Evolutionary conservation across 441 rosid species (phyloP), one percentile per base, ranked within the genome.

Genomic region (Euphorbia schlechtendalii): DNA sequence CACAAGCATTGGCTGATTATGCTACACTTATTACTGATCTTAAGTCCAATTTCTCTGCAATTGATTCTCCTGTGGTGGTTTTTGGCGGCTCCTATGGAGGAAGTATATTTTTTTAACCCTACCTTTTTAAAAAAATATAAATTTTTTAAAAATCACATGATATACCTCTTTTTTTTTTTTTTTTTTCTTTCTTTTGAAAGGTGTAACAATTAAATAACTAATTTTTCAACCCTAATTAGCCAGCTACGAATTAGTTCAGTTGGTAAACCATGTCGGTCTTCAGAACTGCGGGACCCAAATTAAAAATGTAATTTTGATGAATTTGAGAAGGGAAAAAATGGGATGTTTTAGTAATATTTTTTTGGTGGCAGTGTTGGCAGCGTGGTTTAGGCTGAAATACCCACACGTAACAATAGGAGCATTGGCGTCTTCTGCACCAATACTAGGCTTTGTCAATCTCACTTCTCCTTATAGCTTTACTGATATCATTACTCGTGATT

Each of bases 31-130:
- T 84, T 3, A 63, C 71, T 59, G 76, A 84, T 66, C 71, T 86
- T 43, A 87, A 87, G 81, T 73, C 73, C 61, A 87, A 84, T 40
- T 34, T 82, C 71, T 68, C 85, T 3, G 85, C 88, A 0, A 67
- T 34, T 25, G 82, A 87, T 38, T 85, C 88, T 54, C 93, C 90
- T 10, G 93, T 87, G 21, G 77, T 87, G 57, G 84, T 79, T 20
- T 79, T 83, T 20, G 90, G 90, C 18, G 93, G 93, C 46, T 84
- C 93, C 67, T 87, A 84, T 12, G 93, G 93, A 21, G 93, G 90
- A 80, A 87, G 88, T 84, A 77, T 43, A 75, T 7, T 32, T 32
- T 32, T 32, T 32, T 3, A 32, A 32, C n/a, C n/a, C n/a, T n/a
- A n/a, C n/a, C n/a, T n/a, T n/a, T n/a, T n/a, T n/a, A n/a, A n/a